Evolutionary conservation across 768 basidiomycete genomes (phyloP), one percentile per base, ranked within the genome.

Genomic region (Suillus occidentalis): DNA sequence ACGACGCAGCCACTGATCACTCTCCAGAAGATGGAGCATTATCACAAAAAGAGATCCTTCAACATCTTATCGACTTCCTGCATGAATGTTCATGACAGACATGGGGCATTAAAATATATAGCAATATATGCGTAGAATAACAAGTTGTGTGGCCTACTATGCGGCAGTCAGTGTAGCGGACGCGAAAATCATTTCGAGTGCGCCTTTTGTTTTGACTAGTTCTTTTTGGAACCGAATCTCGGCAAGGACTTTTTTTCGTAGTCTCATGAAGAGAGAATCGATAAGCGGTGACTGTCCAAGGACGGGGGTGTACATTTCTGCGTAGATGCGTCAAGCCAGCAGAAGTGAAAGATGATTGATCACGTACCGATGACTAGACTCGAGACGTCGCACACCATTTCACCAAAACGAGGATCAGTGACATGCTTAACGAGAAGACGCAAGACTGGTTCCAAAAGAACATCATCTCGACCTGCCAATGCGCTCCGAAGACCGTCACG

Each of bases 201-300:
- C 93, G 63, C 95, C 97, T 72, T 87, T 89, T 60, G 91, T 81
- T 77, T 90, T 91, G 66, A 87, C 79, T 60, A 99, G 78, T 74
- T 98, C 94, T 68, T 85, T 85, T 77, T 98, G 95, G 76, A 99
- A 95, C 28, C 84, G 86, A 60, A 98, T 79, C 76, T 99, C 97
- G 45, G 87, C 85, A 49, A 86, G 78, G n/a, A 99, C 85, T 73
- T 95, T 95, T 74, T 88, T 90, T 63, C 88, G 89, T 50, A 99
- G 79, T 42, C 89, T 88, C 34, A 90, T 79, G 71, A 99, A 89
- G 45, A 97, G 81, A 7, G 89, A 82, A 76, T 99, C 97, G 62
- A 99, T 91, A 52, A 95, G 80, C 0, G 95, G 94, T 28, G 95
- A 95, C 76, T 97, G 94, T 2, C 97, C 97, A n/a, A 99, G 80